Evolutionary conservation across 192 early-diverging fungal species (phyloP).

Genomic region (Podila clonocystis): DNA sequence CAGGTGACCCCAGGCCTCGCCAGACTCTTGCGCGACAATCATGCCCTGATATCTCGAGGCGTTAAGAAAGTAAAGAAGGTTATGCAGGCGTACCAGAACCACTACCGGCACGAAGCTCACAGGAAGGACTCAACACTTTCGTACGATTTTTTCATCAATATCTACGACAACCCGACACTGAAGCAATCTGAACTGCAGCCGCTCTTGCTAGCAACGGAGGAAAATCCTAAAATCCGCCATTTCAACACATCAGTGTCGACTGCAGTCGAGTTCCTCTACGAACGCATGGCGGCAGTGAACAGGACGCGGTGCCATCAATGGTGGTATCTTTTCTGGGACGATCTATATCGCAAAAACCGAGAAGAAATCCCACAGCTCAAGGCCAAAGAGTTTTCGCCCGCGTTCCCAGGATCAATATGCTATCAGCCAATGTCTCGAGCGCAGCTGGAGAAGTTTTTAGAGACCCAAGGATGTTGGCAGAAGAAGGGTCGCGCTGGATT

Average conservation of each 20-base stretch:
- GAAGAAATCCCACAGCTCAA: slow-evolving; percentile 54
- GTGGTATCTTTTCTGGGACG: slow-evolving; percentile 80
- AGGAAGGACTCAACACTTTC: slow-evolving; percentile 61
- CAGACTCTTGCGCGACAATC: slow-evolving; percentile 65
- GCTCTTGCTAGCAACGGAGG: slow-evolving; percentile 45
- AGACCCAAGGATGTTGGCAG: slow-evolving; percentile 47
- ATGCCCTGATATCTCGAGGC: slow-evolving; percentile 57
- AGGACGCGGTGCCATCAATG: slow-evolving; percentile 53
- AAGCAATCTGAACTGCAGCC: slow-evolving; percentile 38
- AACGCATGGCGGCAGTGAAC: slow-evolving; percentile 52
- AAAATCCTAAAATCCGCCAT: slow-evolving; percentile 37
- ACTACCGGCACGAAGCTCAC: slow-evolving; percentile 57
- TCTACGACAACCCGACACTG: slow-evolving; percentile 55
- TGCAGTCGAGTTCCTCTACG: slow-evolving; percentile 51
- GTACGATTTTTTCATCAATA: slow-evolving; percentile 57
- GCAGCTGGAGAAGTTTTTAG: slow-evolving; percentile 65
- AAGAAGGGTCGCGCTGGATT: slow-evolving; percentile 60
- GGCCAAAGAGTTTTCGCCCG: slow-evolving; percentile 69
- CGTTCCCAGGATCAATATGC: slow-evolving; percentile 66
- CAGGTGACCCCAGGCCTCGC: slow-evolving; percentile 60
- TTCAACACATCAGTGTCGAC: slow-evolving; percentile 19
- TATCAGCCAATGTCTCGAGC: slow-evolving; percentile 66
- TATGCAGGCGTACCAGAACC: slow-evolving; percentile 55
- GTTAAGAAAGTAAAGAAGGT: slow-evolving; percentile 45
- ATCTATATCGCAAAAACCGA: slow-evolving; percentile 68